Evolutionary conservation across 2,329 filamentous ascomycete species (phyloP), one percentile per base, ranked within the genome.

Genomic region (Nemania sp.): DNA sequence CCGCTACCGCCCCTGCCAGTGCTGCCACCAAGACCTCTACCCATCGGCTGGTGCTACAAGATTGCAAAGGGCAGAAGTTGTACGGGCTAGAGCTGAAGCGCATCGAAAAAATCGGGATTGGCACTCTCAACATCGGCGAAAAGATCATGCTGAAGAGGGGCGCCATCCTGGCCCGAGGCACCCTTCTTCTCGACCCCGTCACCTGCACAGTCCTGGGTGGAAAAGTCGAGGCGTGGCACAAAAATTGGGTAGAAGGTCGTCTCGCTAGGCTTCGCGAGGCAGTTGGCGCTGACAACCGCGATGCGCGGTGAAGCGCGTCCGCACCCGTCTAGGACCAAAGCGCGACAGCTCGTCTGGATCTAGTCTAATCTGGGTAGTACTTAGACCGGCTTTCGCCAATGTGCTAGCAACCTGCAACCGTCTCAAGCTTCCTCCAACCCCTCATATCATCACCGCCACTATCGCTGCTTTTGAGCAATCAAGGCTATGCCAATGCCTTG

Each of bases 1-100:
- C 56, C 24, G 41, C 49, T 6, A 56, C 59, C 3, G 36, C 60
- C 20, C 64, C 48, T 30, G 54, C 54, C 20, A 39, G 44, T 8
- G 54, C 59, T 3, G 36, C 61, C 19, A 64, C 70, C 23, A 74
- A 69, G 57, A 75, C 75, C 50, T 82, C 88, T 0, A 87, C 90
- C 20, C 91, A 96, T 74, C 88, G 90, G 52, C 72, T 97, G 23
- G 78, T 94, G 0, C 66, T 99, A 52, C 90, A 97, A 69, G 94
- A 99, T 73, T 82, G 82, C 40, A 80, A 74, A 7, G 91, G 90
- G 0, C 80, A 77, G 11, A 86, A 82, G 61, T 76, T 88, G 0
- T 90, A 86, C 64, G 92, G 79, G 0, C 74, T 96, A 43, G 91
- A 97, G 72, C 69, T 95, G 45, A 77, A 74, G 57, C 76, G 79